Conservation (phyloP, 108 stramenopile species). For the Seminavis robusta region DNA sequence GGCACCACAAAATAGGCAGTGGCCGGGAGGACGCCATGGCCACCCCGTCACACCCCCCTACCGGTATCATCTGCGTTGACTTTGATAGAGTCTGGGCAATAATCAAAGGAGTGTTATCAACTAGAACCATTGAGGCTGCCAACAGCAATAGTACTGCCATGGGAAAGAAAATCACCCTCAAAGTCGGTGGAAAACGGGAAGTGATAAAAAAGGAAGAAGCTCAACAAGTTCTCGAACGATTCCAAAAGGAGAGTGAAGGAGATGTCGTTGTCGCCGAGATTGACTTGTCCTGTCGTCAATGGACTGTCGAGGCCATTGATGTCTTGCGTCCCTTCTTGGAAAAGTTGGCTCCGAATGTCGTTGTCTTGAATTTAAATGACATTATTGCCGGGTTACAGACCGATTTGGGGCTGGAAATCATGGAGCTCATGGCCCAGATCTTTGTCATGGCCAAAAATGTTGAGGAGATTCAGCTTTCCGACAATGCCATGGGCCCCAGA, state of each 20-base stretch:
- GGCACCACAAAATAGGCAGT: too few relatives aligned
- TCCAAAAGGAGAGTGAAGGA: neutral
- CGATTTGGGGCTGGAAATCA: slow-evolving; percentile 18
- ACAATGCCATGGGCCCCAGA: slow-evolving; percentile 31
- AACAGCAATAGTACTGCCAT: too few relatives aligned
- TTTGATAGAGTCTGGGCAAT: too few relatives aligned
- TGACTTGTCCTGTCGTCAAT: slow-evolving; percentile 8
- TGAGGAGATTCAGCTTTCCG: slow-evolving; percentile 17
- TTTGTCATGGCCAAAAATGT: slow-evolving; percentile 16
- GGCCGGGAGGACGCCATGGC: too few relatives aligned
- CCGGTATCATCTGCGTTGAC: too few relatives aligned
- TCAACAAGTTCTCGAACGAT: neutral
- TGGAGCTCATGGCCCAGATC: slow-evolving; percentile 6
- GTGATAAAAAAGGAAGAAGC: neutral
- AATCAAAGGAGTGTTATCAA: too few relatives aligned
- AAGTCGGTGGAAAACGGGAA: slow-evolving; percentile 3
- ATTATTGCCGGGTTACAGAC: slow-evolving; percentile 26
- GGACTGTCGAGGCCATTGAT: slow-evolving; percentile 5
- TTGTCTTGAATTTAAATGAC: slow-evolving; percentile 12
- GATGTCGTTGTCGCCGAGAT: neutral
- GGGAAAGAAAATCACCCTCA: neutral
- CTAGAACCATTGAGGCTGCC: too few relatives aligned
- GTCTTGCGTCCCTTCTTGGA: slow-evolving; percentile 4
- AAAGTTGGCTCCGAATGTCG: neutral
- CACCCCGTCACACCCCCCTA: too few relatives aligned